These are phyloP conservation scores for Neofusicoccum cordaticola DNA, from an alignment of 2,329 filamentous ascomycete species.

Conservation along the genomic window DNA sequence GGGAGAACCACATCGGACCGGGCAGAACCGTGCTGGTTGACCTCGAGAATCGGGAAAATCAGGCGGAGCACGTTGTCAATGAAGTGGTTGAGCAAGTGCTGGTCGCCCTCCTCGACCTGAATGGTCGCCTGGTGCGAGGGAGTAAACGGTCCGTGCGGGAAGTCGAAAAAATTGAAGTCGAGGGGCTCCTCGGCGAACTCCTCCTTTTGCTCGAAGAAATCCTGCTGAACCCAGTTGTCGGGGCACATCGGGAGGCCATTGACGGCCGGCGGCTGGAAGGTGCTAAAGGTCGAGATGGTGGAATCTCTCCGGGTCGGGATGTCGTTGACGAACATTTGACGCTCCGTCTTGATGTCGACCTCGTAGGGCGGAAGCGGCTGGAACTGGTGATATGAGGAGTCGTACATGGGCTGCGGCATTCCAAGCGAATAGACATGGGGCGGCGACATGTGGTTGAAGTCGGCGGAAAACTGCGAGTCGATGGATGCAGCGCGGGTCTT, in stretches of 20 bases:
- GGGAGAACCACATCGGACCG: slow-evolving; percentile 80
- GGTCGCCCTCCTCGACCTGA: slow-evolving; percentile 83
- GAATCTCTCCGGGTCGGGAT: slow-evolving; percentile 82
- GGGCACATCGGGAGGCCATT: slow-evolving; percentile 62
- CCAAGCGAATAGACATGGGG: slow-evolving; percentile 57
- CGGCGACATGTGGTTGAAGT: slow-evolving; percentile 62
- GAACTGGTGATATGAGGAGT: slow-evolving; percentile 33
- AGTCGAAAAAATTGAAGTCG: slow-evolving; percentile 81
- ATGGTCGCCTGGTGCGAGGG: slow-evolving; percentile 64
- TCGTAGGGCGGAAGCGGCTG: slow-evolving; percentile 74
- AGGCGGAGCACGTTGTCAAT: slow-evolving; percentile 81
- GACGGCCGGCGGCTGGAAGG: slow-evolving; percentile 76
- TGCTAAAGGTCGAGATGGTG: slow-evolving; percentile 87
- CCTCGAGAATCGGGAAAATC: slow-evolving; percentile 89
- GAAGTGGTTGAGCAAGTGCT: slow-evolving; percentile 85
- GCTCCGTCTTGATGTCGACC: slow-evolving; percentile 92
- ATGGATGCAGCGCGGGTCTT: slow-evolving; percentile 74
- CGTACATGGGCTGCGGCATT: slow-evolving; percentile 54
- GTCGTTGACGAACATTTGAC: slow-evolving; percentile 90
- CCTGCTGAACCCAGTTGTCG: slow-evolving; percentile 70
- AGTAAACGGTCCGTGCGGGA: slow-evolving; percentile 65
- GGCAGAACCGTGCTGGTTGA: slow-evolving; percentile 80
- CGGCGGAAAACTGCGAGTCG: slow-evolving; percentile 70
- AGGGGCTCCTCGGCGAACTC: slow-evolving; percentile 57
- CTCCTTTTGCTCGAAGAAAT: slow-evolving; percentile 66